Evolutionary conservation across 768 basidiomycete genomes (phyloP), one percentile per base, ranked within the genome.

Genomic region (Collybiopsis confluens): DNA sequence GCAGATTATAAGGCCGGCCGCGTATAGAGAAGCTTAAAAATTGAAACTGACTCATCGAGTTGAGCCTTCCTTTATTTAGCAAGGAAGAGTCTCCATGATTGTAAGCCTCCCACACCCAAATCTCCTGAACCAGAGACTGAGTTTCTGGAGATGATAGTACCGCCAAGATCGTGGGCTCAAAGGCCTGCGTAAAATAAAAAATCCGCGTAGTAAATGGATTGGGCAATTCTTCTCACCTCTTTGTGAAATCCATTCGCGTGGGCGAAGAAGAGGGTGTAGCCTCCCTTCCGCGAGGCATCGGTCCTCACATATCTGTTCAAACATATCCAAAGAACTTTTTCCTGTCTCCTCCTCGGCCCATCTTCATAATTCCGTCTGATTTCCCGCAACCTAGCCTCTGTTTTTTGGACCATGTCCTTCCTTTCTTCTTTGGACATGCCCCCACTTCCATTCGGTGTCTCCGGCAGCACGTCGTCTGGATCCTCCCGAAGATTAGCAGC

Each of bases 241-340:
- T 94, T 95, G 44, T 81, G 82, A 60, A 95, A 87, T 1, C 94
- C 92, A 66, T 91, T 95, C 2, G 90, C 91, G 65, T 95, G 93
- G 3, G 82, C 80, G 44, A 90, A 73, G 57, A 94, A 79, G 48
- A 95, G 67, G 0, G 91, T 95, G 9, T n/a, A 20, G n/a, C 49
- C 41, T 18, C 54, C 54, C 48, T 49, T 21, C 36, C 7, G 47
- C 57, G 24, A 48, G 54, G 16, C 45, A 4, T 15, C 20, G 5
- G 42, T 44, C 16, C 16, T 66, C 43, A 79, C 77, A 64, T 87
- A 92, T 38, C 90, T 80, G 62, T 93, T 90, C 30, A 85, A 63
- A 48, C 80, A 84, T 48, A 79, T 83, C 88, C 88, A 91, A 49
- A 92, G 65, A 3, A 79, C 62, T 50, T 65, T 53, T n/a, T 43